A percentile compares a stretch with the other conserved stretches of the same genome.
These are phyloP conservation scores for Trypanosoma cruzi DNA, from an alignment of 208 protist species.

Conservation along the genomic window DNA sequence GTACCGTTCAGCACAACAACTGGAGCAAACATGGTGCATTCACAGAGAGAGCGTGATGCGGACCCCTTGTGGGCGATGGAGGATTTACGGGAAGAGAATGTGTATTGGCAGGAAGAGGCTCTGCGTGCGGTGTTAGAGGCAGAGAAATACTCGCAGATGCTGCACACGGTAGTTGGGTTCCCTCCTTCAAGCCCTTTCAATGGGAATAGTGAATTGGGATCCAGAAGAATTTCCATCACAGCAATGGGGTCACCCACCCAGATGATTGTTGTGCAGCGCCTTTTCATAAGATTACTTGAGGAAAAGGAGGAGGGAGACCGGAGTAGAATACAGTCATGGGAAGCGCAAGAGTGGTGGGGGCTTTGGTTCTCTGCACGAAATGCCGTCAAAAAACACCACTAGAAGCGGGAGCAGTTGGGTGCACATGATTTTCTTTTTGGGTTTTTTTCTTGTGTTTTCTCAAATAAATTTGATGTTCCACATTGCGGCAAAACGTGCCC, in stretches of 20 bases:
- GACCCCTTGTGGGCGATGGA: constrained; percentile 13
- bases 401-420: constrained; percentile 5
- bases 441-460: no score
- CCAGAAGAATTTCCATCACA: constrained; percentile 3
- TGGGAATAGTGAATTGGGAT: constrained; percentile 8
- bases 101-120: constrained; percentile 28
- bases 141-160: constrained; percentile 22
- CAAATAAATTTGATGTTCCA: no score
- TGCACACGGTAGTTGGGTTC: constrained; percentile 6
- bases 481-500: no score
- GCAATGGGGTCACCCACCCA: neutral
- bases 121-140: constrained; percentile 20
- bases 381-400: neutral
- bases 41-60: constrained; percentile 10
- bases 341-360: constrained; percentile 16
- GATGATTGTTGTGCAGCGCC: neutral
- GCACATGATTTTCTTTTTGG: no score
- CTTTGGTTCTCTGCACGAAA: neutral
- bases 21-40: neutral
- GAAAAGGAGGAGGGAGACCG: constrained; percentile 25
- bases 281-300: constrained; percentile 7
- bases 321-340: constrained; percentile 15
- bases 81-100: constrained; percentile 22
- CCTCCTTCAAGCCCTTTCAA: neutral
- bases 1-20: constrained; percentile 7